These are phyloP conservation scores for Canna indica DNA, from an alignment of 176 grass and related monocot species.

Conservation along the genomic window DNA sequence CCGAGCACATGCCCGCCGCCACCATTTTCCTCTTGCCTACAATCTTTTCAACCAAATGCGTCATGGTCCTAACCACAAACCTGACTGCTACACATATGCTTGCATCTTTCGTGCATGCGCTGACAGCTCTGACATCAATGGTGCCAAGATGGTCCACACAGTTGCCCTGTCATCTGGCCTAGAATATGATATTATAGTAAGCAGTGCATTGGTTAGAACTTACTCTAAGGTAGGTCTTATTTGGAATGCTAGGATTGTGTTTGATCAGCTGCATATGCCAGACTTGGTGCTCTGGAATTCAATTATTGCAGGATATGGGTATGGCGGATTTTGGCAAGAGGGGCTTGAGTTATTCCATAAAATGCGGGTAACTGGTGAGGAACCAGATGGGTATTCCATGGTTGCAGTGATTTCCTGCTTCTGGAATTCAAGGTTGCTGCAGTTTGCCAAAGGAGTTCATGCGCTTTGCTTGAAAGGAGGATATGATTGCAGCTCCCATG, in stretches of 20 bases:
- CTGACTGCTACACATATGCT: conserved; percentile 54
- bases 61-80: conserved; percentile 13
- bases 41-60: conserved; percentile 37
- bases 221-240: conserved; percentile 38
- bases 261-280: conserved; percentile 28
- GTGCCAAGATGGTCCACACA: conserved; percentile 20
- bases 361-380: conserved; percentile 26
- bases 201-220: conserved; percentile 33
- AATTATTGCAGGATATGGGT: conserved; percentile 47
- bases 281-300: conserved; percentile 58
- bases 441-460: conserved; percentile 32
- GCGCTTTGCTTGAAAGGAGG: conserved; percentile 47
- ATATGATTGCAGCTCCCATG: conserved; percentile 37
- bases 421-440: conserved; percentile 24
- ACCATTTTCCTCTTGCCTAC: conserved; percentile 25
- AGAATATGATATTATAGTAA: conserved; percentile 19
- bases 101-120: conserved; percentile 53
- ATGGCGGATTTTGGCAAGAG: conserved; percentile 35
- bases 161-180: conserved; percentile 11
- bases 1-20: conserved; percentile 36
- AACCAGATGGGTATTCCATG: conserved; percentile 47
- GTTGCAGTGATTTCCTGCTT: conserved; percentile 46
- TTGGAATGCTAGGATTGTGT: conserved; percentile 22
- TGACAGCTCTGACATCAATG: conserved; percentile 23
- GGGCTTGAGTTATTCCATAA: conserved; percentile 35